Base-by-base conservation (phyloP, 169 alveolate genomes). In the Cystoisospora suis region DNA sequence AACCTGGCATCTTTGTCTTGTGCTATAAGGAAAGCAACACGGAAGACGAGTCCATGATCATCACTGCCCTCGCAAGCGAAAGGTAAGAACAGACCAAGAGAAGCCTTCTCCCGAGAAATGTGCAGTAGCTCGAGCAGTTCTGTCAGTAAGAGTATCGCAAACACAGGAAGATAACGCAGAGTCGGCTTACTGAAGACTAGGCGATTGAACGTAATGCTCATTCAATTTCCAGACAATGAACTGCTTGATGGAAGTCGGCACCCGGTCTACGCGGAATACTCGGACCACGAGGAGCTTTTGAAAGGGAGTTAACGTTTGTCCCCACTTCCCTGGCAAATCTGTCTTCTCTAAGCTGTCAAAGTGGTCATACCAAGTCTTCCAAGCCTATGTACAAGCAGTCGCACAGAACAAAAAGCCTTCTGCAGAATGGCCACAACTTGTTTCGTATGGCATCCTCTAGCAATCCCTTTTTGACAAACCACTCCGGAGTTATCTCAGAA, bases 311-410 rank as follows among this genome's bases (percentile, higher is more conserved):
- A 89, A 49, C 45, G 38, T 46, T 17, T 47, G 44, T 36, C 70
- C 94, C 87, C 93, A 90, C 91, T 96, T 95, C 17, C 97, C 98
- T 3, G 99, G 99, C 70, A 97, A 86, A 27, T 93, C 95, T 9
- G 92, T 94, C 65, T 93, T 93, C 93, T 98, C 99, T 6, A 99
- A 98, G 44, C 94, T 94, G 93, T 97, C 99, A 72, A 95, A 91
- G n/a, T n/a, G n/a, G 90, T 98, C 98, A 87, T 96, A 96, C 99
- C 99, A 98, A 53, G 93, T 93, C 85, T 94, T 94, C 99, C 99
- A 97, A 49, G 83, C 96, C 88, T 95, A 93, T 9, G 4, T 29
- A 27, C 83, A 59, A 0, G 36, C 0, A 7, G 12, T 27, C 9
- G 5, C 38, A 65, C 4, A 4, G 61, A 49, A 49, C 9, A 49